Evolutionary conservation across 306 rosid genomes (phyloP).

Genomic region (Lathyrus tuberosus): DNA sequence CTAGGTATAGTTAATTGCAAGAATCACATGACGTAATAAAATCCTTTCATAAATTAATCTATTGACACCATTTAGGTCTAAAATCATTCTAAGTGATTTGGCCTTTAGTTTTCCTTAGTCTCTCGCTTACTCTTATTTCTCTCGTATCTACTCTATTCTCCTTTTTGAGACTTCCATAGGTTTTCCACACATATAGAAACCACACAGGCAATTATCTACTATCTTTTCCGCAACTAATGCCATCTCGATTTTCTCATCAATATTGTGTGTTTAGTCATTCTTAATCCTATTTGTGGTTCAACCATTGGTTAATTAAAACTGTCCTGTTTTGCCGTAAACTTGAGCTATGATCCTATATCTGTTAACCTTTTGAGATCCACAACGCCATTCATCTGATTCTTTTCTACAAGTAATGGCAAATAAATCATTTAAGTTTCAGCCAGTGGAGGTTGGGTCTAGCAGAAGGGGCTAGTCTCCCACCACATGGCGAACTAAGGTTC

Average conservation of each 20-base stretch:
- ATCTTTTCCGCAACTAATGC: neutral
- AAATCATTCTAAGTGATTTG: neutral
- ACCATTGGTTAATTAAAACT: neutral
- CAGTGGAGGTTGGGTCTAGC: too few relatives aligned
- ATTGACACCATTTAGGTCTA: neutral
- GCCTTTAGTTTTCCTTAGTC: slow-evolving; percentile 7
- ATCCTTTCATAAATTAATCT: neutral
- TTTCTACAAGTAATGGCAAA: neutral
- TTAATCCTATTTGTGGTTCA: neutral
- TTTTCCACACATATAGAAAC: neutral
- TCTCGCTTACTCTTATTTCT: neutral
- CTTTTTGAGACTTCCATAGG: neutral
- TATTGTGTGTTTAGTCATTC: neutral
- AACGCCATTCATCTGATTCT: neutral
- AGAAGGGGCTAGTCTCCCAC: too few relatives aligned
- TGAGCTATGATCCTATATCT: neutral
- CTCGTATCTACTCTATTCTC: neutral
- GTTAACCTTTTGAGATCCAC: neutral
- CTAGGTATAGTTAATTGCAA: neutral
- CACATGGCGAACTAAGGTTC: too few relatives aligned
- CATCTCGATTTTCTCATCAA: neutral
- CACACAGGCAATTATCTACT: neutral
- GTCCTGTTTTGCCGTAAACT: neutral
- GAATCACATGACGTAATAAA: neutral
- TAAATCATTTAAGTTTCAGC: neutral